Percentiles rank a stretch among this genome's conserved stretches.
phyloP scores from a whole-genome alignment of 352 stramenopile species.

The Elongisporangium anandrum region DNA sequence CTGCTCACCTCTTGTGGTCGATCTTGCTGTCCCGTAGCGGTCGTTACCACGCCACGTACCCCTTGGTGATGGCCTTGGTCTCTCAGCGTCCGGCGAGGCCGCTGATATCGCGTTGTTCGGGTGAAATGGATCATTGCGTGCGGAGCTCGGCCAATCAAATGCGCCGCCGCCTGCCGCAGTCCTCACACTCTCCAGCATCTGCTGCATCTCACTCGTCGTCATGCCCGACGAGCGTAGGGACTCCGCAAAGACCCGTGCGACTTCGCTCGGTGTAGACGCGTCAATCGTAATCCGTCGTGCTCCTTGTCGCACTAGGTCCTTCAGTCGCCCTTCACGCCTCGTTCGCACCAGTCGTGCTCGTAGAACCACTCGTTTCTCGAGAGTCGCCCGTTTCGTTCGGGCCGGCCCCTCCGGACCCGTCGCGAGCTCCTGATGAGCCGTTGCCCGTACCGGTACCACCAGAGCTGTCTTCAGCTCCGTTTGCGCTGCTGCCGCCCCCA shows the following conservation, averaged over 20 bases:
- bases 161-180: neutral
- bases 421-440: neutral
- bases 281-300: too few species aligned
- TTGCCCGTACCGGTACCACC: neutral
- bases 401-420: neutral
- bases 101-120: neutral
- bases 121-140: neutral
- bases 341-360: too few species aligned
- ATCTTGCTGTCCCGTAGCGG: neutral
- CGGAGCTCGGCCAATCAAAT: neutral
- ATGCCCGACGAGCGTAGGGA: neutral
- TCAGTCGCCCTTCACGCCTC: too few species aligned
- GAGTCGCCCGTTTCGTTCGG: neutral
- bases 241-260: neutral
- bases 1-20: neutral
- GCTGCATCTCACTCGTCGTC: neutral
- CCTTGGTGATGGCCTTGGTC: neutral
- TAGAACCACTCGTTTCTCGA: neutral
- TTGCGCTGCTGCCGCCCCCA: too few species aligned
- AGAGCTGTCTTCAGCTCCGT: neutral
- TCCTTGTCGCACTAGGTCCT: too few species aligned
- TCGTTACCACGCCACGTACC: neutral
- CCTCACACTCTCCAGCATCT: neutral
- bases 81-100: neutral
- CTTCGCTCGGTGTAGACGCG: neutral